Base-by-base conservation (phyloP, 805 yeast genomes). In the Sugiyamaella boreocaroliniensis region DNA sequence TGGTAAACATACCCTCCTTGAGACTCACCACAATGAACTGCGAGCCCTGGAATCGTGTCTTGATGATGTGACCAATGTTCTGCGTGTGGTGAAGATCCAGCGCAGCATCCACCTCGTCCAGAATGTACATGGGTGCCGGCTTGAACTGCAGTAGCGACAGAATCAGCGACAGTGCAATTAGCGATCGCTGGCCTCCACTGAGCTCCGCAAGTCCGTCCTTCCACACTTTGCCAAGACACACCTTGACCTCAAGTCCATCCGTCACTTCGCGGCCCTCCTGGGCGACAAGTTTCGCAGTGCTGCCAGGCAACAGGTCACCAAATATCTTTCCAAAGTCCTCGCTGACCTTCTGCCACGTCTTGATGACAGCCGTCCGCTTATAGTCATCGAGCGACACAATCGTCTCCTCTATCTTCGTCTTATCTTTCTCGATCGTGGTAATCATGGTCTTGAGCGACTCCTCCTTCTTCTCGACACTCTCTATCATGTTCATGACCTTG, bases 41-140 rank as follows among this genome's bases (percentile, higher is more conserved):
- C 1, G 97, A 86, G 0, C 96, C 97, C 68, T 87, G 86, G 71
- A 93, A 93, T 60, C 96, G 75, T 0, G 97, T 92, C 71, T 92
- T 93, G 68, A 93, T 93, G 66, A 93, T 75, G 64, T 89, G 96
- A 2, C 99, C 99, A 63, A 93, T 93, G 64, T 93, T 93, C 68
- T 93, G 98, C 1, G 99, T 93, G 66, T 93, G 99, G 54, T 95
- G 87, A 58, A 92, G 77, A 75, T 93, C 99, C 58, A 93, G 76
- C 1, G 99, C 99, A 1, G 99, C 99, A 72, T 93, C 99, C 40
- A 93, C 97, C 71, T 93, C 99, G 70, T 93, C 99, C 53, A 93
- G 73, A 60, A 93, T 92, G 65, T 93, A 93, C 96, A 93, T 87
- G 7, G 99, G 99, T 1, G 99, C 99, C 4, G 99, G 99, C 67